Base-by-base conservation (phyloP, 83 land plant genomes). In the Larix sibirica region DNA sequence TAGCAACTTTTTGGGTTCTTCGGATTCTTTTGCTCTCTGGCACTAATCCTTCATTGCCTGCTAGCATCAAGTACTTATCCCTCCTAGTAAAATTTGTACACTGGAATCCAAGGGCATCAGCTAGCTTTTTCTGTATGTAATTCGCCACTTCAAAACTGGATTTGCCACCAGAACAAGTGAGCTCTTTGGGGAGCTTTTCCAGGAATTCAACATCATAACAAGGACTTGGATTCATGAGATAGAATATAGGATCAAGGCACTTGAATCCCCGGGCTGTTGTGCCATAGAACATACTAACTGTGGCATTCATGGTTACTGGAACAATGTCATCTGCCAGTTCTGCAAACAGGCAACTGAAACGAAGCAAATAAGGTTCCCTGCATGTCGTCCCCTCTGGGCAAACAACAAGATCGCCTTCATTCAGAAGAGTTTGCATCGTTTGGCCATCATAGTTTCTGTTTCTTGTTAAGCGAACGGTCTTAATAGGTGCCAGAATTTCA, bases 41-140 rank as follows among this genome's bases (percentile, higher is more conserved):
- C 2, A 54, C 58, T 13, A 54, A 54, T 54, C 98, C 98, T 79
- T 95, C 96, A 84, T 94, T 90, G 33, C 95, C 96, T 0, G 95
- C 96, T 6, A 95, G 87, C 88, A 94, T 90, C 89, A 89, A 23
- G 80, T 95, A 95, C 87, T 95, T 95, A 78, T 95, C 95, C 58
- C 75, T 92, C 31, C 97, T 68, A 0, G 95, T 93, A 23, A 95
- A 84, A 12, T 60, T 76, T 31, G 97, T 95, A 84, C 94, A 91
- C 83, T 86, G 78, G 56, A 89, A 95, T 16, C 92, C 92, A 38
- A 95, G 80, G 1, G 88, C 86, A 18, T 87, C 83, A 0, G 86
- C 97, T 3, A 95, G 80, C 86, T 76, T 76, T 61, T 76, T 71
- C 81, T 93, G 95, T 9, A 93, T 83, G 33, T 56, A 38, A 64